Evolutionary conservation across 345 rosid genomes (phyloP).

Genomic region (Toxicodendron radicans): DNA sequence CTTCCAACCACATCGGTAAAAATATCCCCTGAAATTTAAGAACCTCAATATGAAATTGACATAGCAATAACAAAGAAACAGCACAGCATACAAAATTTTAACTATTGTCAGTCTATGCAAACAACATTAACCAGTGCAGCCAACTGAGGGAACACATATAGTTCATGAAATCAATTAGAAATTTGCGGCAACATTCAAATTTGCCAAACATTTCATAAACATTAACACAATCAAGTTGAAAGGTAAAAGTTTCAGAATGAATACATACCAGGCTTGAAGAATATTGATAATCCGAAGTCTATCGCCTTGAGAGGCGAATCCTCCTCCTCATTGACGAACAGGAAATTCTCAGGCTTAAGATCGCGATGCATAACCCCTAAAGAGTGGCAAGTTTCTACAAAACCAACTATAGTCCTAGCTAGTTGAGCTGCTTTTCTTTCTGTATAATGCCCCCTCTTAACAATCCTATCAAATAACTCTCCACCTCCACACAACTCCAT

Average conservation of each 20-base stretch:
- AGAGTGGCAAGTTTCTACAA: slow-evolving; percentile 73
- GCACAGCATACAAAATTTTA: background rate
- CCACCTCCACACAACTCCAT: slow-evolving; percentile 95
- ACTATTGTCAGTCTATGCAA: background rate
- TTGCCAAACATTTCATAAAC: background rate
- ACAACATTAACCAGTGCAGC: background rate
- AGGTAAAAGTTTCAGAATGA: background rate
- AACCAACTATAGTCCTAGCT: slow-evolving; percentile 67
- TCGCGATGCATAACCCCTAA: slow-evolving; percentile 84
- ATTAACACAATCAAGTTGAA: background rate
- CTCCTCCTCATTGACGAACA: slow-evolving; percentile 59
- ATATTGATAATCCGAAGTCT: slow-evolving; percentile 80
- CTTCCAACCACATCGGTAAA: slow-evolving; percentile 89
- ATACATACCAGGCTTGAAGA: slow-evolving; percentile 71
- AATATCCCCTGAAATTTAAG: slow-evolving; percentile 51
- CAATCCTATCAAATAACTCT: slow-evolving; percentile 87
- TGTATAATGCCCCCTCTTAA: slow-evolving; percentile 73
- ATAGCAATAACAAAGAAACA: background rate
- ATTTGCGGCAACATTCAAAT: background rate
- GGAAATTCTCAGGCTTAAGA: slow-evolving; percentile 89
- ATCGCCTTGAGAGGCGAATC: slow-evolving; percentile 82
- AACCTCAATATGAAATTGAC: slow-evolving; percentile 1
- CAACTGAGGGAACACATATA: background rate
- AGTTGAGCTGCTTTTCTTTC: slow-evolving; percentile 75
- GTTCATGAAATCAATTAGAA: background rate